Evolutionary conservation across 2,329 filamentous ascomycete genomes (phyloP), one percentile per base, ranked within the genome.

Genomic region (Fusarium mexicanum): DNA sequence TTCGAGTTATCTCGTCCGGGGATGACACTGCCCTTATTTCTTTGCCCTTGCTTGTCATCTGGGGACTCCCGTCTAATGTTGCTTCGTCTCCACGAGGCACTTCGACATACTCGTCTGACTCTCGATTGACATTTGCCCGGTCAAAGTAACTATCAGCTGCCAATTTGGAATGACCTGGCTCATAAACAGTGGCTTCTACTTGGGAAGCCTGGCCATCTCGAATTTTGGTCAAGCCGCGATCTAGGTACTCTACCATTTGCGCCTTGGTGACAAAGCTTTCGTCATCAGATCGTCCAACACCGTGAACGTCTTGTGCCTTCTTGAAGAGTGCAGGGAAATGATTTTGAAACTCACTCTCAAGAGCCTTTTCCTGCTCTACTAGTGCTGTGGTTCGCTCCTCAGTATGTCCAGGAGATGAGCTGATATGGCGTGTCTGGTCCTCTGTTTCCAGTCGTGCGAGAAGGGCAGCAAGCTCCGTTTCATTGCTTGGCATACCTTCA

Each of bases 261-360:
- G 84, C 85, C 72, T 86, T 86, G 22, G 83, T 79, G 37, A 85
- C 84, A 72, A 85, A 85, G 47, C 84, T 84, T 41, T 72, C 76
- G 13, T 71, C 71, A 29, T 78, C 82, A 35, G 79, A 80, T 43
- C 80, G 79, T 31, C 80, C 79, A 16, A 75, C 69, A 31, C 77
- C 77, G 33, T 80, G 78, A 14, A 84, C 78, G 5, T 84, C 83
- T 64, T 83, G 80, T 2, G 82, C 84, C 69, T 87, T 87, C 47
- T 78, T 80, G 75, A 85, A 86, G 10, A 90, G 79, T 17, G 83
- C 81, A 13, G 86, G 85, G 69, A 86, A 85, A 20, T 82, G 81
- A 29, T 79, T 75, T 70, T 84, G 82, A 61, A 90, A 87, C 64
- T 89, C 87, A 2, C 80, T 78, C 75, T 88, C 87, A 3, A 90